A percentile compares a stretch with the other conserved stretches of the same genome.
These are phyloP conservation scores for Oryza longistaminata DNA, from an alignment of 176 grass and related monocot genomes.

Conservation along the genomic window DNA sequence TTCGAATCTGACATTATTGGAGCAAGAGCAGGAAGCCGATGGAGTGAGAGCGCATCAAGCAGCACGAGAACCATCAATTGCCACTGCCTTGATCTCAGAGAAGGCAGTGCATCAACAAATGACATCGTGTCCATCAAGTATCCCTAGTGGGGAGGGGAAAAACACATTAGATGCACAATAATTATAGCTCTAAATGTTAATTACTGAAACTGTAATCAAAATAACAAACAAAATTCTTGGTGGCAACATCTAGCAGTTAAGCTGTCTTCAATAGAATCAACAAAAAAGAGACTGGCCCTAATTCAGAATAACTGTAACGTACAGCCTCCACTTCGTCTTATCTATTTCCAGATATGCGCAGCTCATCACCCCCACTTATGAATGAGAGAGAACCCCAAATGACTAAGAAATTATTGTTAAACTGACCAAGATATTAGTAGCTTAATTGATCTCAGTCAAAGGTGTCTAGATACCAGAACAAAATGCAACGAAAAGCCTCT, in stretches of 20 bases:
- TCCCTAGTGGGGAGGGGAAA: conserved; percentile 37
- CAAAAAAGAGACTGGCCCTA: neutral
- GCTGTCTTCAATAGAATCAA: neutral
- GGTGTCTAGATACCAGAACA: neutral
- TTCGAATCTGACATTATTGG: conserved; percentile 47
- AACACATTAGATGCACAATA: conserved; percentile 5
- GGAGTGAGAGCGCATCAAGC: conserved; percentile 66
- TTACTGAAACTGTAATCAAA: neutral
- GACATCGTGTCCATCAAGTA: conserved; percentile 86
- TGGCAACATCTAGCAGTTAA: neutral
- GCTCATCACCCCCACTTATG: neutral
- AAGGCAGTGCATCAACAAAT: conserved; percentile 67
- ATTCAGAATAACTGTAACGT: neutral
- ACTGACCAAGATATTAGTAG: neutral
- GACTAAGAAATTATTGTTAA: neutral
- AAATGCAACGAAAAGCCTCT: neutral
- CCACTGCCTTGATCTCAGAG: conserved; percentile 68
- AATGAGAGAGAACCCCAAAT: neutral
- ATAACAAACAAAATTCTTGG: too few relatives aligned
- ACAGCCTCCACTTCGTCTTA: neutral
- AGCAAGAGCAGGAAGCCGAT: conserved; percentile 57
- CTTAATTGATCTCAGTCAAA: neutral
- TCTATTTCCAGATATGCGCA: neutral
- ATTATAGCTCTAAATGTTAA: neutral
- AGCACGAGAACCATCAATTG: conserved; percentile 68